These are phyloP conservation scores for Durio zibethinus DNA, from an alignment of 345 rosid genomes.

Conservation along the genomic window DNA sequence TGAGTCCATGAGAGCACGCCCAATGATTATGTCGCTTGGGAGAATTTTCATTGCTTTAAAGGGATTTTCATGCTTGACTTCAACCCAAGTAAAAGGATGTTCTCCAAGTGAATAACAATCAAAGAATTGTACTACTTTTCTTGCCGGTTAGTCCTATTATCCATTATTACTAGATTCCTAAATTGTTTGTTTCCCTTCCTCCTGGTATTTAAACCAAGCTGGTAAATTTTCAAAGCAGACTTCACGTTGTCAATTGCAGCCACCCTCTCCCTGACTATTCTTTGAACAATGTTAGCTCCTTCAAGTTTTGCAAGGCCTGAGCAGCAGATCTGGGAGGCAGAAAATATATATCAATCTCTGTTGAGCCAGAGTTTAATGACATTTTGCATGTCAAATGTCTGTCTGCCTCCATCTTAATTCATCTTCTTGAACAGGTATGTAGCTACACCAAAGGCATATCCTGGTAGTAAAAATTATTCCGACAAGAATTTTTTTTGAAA, in stretches of 20 bases:
- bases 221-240: constrained; percentile 1
- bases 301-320: not conserved
- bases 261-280: not conserved
- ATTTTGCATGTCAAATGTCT: not conserved
- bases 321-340: not conserved
- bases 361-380: not conserved
- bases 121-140: constrained; percentile 20
- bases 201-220: constrained; percentile 21
- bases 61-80: constrained; percentile 38
- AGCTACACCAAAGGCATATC: not conserved
- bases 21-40: constrained; percentile 45
- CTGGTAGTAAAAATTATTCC: not conserved
- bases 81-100: constrained; percentile 30
- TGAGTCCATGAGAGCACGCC: constrained; percentile 48
- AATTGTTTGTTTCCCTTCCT: constrained; percentile 13
- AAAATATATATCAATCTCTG: not conserved
- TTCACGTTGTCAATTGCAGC: not conserved
- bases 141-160: constrained; percentile 21
- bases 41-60: constrained; percentile 37
- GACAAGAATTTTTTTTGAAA: not conserved
- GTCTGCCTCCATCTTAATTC: not conserved
- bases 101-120: constrained; percentile 26
- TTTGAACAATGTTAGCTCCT: not conserved
- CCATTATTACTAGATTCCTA: constrained; percentile 8
- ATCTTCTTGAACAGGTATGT: constrained; percentile 30